Base-by-base conservation (phyloP, 2,329 filamentous ascomycete species). In the Talaromyces sp. region DNA sequence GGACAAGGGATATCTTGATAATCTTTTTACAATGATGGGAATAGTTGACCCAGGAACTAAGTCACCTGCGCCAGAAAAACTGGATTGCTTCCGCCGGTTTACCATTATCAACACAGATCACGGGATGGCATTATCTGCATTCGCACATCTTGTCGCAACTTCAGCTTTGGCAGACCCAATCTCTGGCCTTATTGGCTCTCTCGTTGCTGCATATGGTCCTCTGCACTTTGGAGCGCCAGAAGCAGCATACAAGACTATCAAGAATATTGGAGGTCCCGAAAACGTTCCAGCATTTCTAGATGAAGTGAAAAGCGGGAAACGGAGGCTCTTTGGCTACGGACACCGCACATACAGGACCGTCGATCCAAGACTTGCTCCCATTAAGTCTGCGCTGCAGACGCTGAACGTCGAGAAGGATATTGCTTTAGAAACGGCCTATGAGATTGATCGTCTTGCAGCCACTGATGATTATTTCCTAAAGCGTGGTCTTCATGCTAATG, bases 171-270 rank as follows among this genome's bases (percentile, higher is more conserved):
- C 83, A 0, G 83, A 84, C 63, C 81, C 82, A 0, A 67, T 83
- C 74, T 70, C 70, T 60, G 81, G 78, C 62, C 74, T 81, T 17
- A 78, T 84, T 11, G 70, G 80, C 1, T 79, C 81, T 0, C 75
- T 80, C 5, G 77, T 79, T n/a, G 76, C 81, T 0, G 80, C 80
- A 0, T 82, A 83, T 62, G 82, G 82, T 0, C 81, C 81, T 0
- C 79, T 82, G 0, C 82, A 85, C 67, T 82, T 81, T 57, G 82
- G 82, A n/a, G 82, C 82, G 2, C 81, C 80, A 0, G 82, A 84
- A 62, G 77, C 78, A 21, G 82, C 81, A 0, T 82, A 83, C 64
- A 77, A 79, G 50, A 63, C 65, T 0, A 61, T 71, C 4, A 48
- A 21, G 5, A 62, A 64, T 2, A 65, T 72, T 5, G 62, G 64